Conservation (phyloP, 306 rosid genomes). For the Vigna reflexopilosa region DNA sequence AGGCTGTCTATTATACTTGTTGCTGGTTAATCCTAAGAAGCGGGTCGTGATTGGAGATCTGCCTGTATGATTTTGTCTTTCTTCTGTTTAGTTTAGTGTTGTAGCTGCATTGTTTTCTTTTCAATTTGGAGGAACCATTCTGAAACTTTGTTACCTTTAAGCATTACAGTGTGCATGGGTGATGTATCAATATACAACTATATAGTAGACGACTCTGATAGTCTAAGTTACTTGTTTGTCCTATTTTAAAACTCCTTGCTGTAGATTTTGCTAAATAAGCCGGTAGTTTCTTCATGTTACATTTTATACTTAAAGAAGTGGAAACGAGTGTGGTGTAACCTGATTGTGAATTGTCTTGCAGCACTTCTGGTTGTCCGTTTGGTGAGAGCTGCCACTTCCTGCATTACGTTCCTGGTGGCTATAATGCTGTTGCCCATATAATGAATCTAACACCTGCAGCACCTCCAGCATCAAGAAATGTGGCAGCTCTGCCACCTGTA, state of each 20-base stretch:
- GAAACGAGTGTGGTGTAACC: slow-evolving; percentile 35
- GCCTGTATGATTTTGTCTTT: not conserved
- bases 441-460: slow-evolving; percentile 78
- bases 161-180: not conserved
- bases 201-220: not conserved
- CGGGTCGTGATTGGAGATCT: slow-evolving; percentile 4
- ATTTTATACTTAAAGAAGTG: not conserved
- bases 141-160: not conserved
- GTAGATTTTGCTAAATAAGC: slow-evolving; percentile 7
- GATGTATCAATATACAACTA: not conserved
- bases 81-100: not conserved
- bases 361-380: slow-evolving; percentile 96
- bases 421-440: slow-evolving; percentile 90
- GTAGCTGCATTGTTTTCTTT: not conserved
- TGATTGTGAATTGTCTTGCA: slow-evolving; percentile 57
- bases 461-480: slow-evolving; percentile 68
- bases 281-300: not conserved
- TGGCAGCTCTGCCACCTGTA: slow-evolving; percentile 54
- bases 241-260: not conserved
- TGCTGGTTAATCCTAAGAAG: not conserved
- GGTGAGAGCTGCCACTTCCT: slow-evolving; percentile 96
- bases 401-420: slow-evolving; percentile 95
- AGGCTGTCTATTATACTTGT: not conserved
- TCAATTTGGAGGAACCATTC: slow-evolving; percentile 9
- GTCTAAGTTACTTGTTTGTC: not conserved